Base-by-base conservation (phyloP, 2,329 filamentous ascomycete species). In the Calonectria crousiana region DNA sequence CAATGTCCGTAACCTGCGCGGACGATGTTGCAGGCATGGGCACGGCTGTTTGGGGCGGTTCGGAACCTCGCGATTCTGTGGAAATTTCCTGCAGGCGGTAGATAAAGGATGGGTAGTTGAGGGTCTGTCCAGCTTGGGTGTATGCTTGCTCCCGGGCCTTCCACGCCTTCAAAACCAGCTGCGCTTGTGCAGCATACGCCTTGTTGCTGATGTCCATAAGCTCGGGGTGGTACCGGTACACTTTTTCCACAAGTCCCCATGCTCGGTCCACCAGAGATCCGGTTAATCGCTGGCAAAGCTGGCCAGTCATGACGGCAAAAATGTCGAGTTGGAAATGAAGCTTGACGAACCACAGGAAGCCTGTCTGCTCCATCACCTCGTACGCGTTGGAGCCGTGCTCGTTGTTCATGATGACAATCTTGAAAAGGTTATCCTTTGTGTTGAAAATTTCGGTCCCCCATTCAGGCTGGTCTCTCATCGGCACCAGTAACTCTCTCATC, bases 331-430 rank as follows among this genome's bases (percentile, higher is more conserved):
- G 90, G 80, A 92, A 91, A 77, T 91, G 88, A 30, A 85, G 82
- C 73, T 87, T 86, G 79, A 88, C 84, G 76, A 89, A 91, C 90
- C 90, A 92, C 14, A 89, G 78, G 79, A 91, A 92, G 1, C 88
- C 88, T 0, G 84, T 85, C 30, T 86, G 83, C 23, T 83, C 82
- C 76, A 88, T 83, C 2, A 84, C 79, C 32, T 85, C 80, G 76
- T 89, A 89, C 16, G 88, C 83, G 11, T 83, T 82, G 13, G 87
- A 80, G 69, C 87, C 87, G 74, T 89, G 86, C 77, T 90, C 88
- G 23, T 87, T 84, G 34, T 87, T 84, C 52, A 86, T 84, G 28
- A 92, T 78, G 1, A 90, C 85, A 18, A 91, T 83, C 77, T 89
- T 89, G 84, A 92, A 92, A 10, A 91, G 82, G 69, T 90, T 89